These are phyloP conservation scores for Alternaria conjuncta DNA, from an alignment of 2,329 filamentous ascomycete species.

Conservation along the genomic window DNA sequence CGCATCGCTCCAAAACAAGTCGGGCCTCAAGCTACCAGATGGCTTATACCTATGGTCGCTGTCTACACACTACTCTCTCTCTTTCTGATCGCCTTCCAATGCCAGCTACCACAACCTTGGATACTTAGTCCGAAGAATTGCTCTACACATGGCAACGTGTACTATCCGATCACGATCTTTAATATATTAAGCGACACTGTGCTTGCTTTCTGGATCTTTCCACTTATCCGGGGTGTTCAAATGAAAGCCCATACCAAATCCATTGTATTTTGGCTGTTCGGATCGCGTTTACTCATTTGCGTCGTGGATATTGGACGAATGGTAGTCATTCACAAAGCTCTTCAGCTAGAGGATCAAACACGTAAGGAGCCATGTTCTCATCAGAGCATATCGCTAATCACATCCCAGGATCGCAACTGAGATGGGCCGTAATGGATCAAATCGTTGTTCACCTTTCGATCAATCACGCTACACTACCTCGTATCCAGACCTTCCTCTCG, in stretches of 20 bases:
- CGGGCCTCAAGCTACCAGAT: background rate
- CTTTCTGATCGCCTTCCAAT: slow-evolving; percentile 24
- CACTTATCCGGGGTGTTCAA: slow-evolving; percentile 13
- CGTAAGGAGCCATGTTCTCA: slow-evolving; percentile 1
- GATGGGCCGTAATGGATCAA: slow-evolving; percentile 13
- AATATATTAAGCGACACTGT: slow-evolving; percentile 33
- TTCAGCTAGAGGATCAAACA: slow-evolving; percentile 9
- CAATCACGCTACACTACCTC: slow-evolving; percentile 15
- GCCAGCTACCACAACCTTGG: slow-evolving; percentile 22
- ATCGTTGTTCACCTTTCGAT: slow-evolving; percentile 17
- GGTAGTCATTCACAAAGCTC: slow-evolving; percentile 4
- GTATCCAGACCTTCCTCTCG: slow-evolving; percentile 10
- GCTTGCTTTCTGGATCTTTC: slow-evolving; percentile 31
- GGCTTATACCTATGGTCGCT: slow-evolving; percentile 13
- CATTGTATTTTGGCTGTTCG: slow-evolving; percentile 12
- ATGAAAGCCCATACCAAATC: slow-evolving; percentile 7
- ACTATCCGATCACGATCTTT: slow-evolving; percentile 23
- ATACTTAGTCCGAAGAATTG: slow-evolving; percentile 15
- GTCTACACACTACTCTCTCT: slow-evolving; percentile 13
- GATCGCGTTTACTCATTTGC: slow-evolving; percentile 13
- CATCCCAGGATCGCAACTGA: slow-evolving; percentile 6
- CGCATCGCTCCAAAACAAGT: slow-evolving; percentile 14
- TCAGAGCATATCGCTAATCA: background rate
- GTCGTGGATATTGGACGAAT: slow-evolving; percentile 8
- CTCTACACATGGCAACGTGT: slow-evolving; percentile 17